Base-by-base conservation (phyloP, 1,284 basidiomycete genomes). In the Marasmius sp. region DNA sequence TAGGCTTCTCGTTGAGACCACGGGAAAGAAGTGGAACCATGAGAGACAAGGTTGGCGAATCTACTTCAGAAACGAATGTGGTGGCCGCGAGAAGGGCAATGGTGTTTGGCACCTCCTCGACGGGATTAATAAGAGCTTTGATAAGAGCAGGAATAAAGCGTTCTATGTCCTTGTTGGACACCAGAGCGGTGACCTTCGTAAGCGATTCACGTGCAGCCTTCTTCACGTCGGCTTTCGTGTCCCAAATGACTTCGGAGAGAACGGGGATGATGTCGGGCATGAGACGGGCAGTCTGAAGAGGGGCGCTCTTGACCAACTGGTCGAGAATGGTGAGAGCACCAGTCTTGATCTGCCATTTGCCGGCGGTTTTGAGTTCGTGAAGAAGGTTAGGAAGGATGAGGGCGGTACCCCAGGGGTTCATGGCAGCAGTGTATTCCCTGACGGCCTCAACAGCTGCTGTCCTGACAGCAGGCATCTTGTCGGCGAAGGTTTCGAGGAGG, bases 11-110 rank as follows among this genome's bases (percentile, higher is more conserved):
- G 68, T 79, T 86, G 68, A 98, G 87, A 89, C 97, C 97, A 85
- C 97, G 95, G 66, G 93, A 88, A 65, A 99, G 86, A 51, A 99
- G 91, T 71, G 97, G 97, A 64, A 97, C 97, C 94, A 99, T 98
- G 70, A 99, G 91, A 69, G 97, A 98, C 71, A 99, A 92, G 68
- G 97, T 99, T 65, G 97, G 89, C 66, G 97, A 96, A 77, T 99
- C 97, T 81, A 99, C 97, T 85, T 99, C 97, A 66, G 96, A 95
- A 89, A 99, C 97, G 90, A 99, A 99, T 77, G 97, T 99, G 80
- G 97, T 99, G 64, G 97, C 91, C 77, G 96, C 96, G 78, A 99
- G 95, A 79, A 98, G 92, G 74, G 87, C 86, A 73, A 99, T 94
- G 72, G 95, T 98, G 75, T 92, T 94, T 72, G 96, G 92, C 67